Conservation (phyloP, 306 rosid genomes). For the Acacia confusa region DNA sequence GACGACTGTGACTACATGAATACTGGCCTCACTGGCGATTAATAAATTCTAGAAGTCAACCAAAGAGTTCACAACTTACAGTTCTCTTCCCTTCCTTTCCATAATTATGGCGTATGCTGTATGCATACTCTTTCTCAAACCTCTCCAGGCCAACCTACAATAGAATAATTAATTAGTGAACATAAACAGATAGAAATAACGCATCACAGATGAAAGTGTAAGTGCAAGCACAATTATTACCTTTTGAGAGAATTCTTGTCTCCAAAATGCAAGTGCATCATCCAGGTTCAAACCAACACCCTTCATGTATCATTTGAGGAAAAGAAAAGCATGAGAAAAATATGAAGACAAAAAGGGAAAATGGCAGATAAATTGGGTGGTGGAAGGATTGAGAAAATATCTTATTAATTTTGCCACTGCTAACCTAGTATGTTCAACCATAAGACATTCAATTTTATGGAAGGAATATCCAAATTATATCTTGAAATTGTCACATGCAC, state of each 20-base stretch:
- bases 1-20: not conserved
- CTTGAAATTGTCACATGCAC: constrained; percentile 15
- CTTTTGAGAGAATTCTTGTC: constrained; percentile 85
- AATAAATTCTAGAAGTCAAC: constrained; percentile 6
- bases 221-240: constrained; percentile 39
- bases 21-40: not conserved
- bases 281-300: constrained; percentile 96
- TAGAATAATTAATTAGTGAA: constrained; percentile 30
- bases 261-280: constrained; percentile 96
- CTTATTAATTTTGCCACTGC: not conserved
- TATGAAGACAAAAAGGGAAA: not conserved
- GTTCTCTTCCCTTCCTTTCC: constrained; percentile 94
- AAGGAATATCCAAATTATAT: constrained; percentile 10
- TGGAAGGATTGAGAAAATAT: constrained; percentile 16
- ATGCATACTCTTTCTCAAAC: constrained; percentile 92
- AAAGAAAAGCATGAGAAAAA: constrained; percentile 8
- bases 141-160: constrained; percentile 86
- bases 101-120: constrained; percentile 83
- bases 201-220: constrained; percentile 7
- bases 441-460: not conserved
- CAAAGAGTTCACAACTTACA: constrained; percentile 51
- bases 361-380: not conserved
- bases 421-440: constrained; percentile 3
- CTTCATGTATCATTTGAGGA: constrained; percentile 41
- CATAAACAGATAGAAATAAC: constrained; percentile 23